phyloP scores from a whole-genome alignment of 2,329 filamentous ascomycete species.

The Colletotrichum graminicola region DNA sequence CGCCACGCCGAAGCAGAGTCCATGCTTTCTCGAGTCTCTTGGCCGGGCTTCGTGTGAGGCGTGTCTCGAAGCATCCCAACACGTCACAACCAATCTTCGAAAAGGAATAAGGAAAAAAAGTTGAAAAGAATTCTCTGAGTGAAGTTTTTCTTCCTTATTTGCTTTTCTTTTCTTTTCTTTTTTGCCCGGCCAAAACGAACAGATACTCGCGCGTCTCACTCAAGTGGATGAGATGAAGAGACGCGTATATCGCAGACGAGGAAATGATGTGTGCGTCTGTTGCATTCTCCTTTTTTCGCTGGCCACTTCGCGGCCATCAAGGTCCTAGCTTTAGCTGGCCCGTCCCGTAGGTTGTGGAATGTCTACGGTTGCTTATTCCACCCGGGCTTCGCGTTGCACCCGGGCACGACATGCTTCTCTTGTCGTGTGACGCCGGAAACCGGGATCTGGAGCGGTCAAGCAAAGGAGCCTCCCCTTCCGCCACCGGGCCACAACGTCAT shows the following conservation, averaged over 20 bases:
- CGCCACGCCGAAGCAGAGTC: constrained; percentile 1
- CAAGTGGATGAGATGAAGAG: background rate
- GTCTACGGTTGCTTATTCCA: background rate
- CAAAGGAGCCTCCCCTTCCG: background rate
- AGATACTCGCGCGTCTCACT: constrained; percentile 15
- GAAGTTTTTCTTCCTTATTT: no score
- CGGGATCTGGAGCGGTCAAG: constrained; percentile 2
- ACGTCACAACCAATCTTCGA: background rate
- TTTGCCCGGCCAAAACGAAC: background rate
- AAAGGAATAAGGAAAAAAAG: background rate
- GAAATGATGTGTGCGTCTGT: constrained; percentile 1
- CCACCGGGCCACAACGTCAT: background rate
- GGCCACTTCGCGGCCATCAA: background rate
- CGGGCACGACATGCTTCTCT: constrained; percentile 29
- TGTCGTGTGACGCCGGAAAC: constrained; percentile 19
- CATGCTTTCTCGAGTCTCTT: background rate
- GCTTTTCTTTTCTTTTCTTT: background rate
- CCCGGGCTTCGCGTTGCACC: constrained; percentile 18
- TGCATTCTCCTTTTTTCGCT: background rate
- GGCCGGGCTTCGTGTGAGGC: background rate
- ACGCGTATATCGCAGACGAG: background rate
- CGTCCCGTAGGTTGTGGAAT: background rate
- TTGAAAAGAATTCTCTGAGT: background rate
- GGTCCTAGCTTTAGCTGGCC: background rate
- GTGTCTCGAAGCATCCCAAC: constrained; percentile 18